These are phyloP conservation scores for Cryphonectria naterciae DNA, from an alignment of 2,329 filamentous ascomycete species.

Conservation along the genomic window DNA sequence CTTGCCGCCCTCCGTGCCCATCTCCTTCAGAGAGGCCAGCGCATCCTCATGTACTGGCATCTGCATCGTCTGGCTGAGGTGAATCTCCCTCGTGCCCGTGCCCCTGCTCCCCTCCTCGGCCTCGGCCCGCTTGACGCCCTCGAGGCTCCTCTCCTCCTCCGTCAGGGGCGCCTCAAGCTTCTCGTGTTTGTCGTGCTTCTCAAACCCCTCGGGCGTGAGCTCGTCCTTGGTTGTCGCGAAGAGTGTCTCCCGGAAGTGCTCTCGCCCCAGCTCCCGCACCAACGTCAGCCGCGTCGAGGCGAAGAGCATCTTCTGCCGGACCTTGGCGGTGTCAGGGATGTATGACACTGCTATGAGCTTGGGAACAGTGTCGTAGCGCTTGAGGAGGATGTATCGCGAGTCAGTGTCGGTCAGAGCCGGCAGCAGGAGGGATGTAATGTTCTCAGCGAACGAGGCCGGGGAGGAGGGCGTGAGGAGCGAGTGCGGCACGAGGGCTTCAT, in stretches of 20 bases:
- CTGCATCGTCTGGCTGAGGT: constrained; percentile 59
- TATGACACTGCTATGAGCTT: constrained; percentile 74
- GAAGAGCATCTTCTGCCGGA: constrained; percentile 87
- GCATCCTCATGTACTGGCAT: constrained; percentile 68
- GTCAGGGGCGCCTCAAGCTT: constrained; percentile 72
- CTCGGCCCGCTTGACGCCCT: constrained; percentile 98
- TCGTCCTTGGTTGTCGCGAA: constrained; percentile 74
- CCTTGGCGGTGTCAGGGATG: constrained; percentile 76
- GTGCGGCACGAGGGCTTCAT: constrained; percentile 69
- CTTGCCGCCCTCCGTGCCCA: constrained; percentile 56
- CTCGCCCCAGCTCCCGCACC: constrained; percentile 74
- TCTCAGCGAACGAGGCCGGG: constrained; percentile 62
- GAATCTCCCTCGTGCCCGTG: constrained; percentile 63
- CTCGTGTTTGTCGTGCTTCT: constrained; percentile 71
- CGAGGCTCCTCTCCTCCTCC: constrained; percentile 89
- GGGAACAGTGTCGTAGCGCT: constrained; percentile 63
- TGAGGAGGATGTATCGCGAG: constrained; percentile 76
- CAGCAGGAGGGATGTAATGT: constrained; percentile 62
- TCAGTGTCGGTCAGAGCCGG: constrained; percentile 67
- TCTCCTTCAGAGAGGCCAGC: constrained; percentile 62
- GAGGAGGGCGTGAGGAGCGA: constrained; percentile 57
- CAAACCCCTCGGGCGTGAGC: constrained; percentile 70
- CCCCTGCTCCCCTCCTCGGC: constrained; percentile 70
- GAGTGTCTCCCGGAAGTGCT: constrained; percentile 77
- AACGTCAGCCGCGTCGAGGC: constrained; percentile 77